Conservation (phyloP, 2,329 filamentous ascomycete species). For the Atkinsonella hypoxylon region DNA sequence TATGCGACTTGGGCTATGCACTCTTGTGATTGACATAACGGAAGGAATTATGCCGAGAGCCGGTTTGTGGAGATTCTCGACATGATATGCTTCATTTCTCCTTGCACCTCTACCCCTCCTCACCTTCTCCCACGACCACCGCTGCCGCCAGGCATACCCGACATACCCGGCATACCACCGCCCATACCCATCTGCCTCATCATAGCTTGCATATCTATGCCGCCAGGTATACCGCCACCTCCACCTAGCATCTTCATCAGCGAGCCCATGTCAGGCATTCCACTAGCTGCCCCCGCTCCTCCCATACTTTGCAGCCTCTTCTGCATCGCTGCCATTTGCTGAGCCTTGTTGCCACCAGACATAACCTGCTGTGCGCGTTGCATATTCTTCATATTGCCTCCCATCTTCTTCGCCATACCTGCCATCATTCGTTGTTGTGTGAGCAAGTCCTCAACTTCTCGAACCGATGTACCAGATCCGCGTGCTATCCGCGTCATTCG, state of each 20-base stretch:
- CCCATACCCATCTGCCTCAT: conserved; percentile 60
- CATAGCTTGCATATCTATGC: conserved; percentile 72
- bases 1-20: no score
- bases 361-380: conserved; percentile 84
- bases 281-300: conserved; percentile 51
- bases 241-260: conserved; percentile 86
- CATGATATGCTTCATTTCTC: background rate
- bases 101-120: background rate
- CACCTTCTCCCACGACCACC: conserved; percentile 21
- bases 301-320: conserved; percentile 91
- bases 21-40: no score
- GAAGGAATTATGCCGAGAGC: no score
- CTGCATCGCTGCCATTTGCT: conserved; percentile 95
- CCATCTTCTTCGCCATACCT: conserved; percentile 98
- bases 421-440: conserved; percentile 99
- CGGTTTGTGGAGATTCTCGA: no score
- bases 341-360: conserved; percentile 80
- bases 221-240: conserved; percentile 50
- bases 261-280: conserved; percentile 71
- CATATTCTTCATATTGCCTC: conserved; percentile 96
- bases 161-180: conserved; percentile 18
- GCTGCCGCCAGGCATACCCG: conserved; percentile 14
- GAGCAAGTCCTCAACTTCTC: conserved; percentile 85
- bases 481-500: conserved; percentile 86
- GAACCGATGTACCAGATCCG: conserved; percentile 81